Base-by-base conservation (phyloP, 2,329 filamentous ascomycete genomes). In the Talaromyces albobiverticillius region DNA sequence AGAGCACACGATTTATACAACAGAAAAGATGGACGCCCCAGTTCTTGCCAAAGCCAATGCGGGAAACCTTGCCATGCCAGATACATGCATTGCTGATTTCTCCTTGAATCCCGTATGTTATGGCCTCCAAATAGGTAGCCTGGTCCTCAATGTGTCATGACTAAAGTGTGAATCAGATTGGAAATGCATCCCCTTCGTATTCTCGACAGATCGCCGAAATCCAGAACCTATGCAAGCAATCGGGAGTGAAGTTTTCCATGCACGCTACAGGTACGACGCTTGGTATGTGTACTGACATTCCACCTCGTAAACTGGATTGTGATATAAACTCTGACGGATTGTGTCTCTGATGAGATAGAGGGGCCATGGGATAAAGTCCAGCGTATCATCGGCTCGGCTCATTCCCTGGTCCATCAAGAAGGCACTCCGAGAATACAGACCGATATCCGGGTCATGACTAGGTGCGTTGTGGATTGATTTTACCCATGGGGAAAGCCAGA, bases 181-280 rank as follows among this genome's bases (percentile, higher is more conserved):
- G 92, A 54, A 92, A 90, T 16, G 84, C 83, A 42, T 83, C 70
- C 41, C 78, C 82, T 46, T 90, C 87, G 1, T 87, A 90, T 10
- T 85, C 88, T 1, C 84, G 86, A 61, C 88, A 96, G 67, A 85
- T 96, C 18, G 90, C 92, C 16, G 84, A 87, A 59, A 89, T 96
- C 22, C 91, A 96, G 75, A 83, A 85, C 52, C 78, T 96, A 45
- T 80, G 96, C 62, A 84, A 87, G 71, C 83, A 82, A 46, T 91
- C 87, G 62, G 89, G 89, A 1, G 71, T 96, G 58, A 84, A 82
- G 59, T 90, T 89, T 66, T 84, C 82, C 36, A 92, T 96, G 89
- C 90, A 96, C 73, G 88, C 88, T 26, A 90, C 90, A 4, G 92
- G 92, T 10, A 96, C 91, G 0, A 95, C 90, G 0, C 81, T 96